phyloP scores from a whole-genome alignment of 768 basidiomycete species.

The Lentinus tigrinus region DNA sequence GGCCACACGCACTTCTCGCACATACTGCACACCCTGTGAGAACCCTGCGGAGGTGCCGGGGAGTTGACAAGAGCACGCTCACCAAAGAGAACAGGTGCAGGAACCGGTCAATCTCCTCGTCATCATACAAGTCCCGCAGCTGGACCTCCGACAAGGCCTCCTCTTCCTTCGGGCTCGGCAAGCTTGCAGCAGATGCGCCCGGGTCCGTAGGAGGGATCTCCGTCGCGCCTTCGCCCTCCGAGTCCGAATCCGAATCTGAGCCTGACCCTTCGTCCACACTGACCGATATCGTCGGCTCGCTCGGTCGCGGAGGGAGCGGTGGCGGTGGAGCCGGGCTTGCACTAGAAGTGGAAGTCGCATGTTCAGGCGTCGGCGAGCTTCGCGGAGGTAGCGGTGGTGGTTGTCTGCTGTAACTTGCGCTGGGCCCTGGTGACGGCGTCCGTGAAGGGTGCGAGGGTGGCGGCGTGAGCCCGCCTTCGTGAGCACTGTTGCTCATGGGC shows the following conservation, averaged over 20 bases:
- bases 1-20: constrained; percentile 51
- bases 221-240: not conserved
- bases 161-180: constrained; percentile 12
- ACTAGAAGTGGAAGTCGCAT: not conserved
- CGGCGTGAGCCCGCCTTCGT: too few species aligned
- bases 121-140: constrained; percentile 58
- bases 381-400: not conserved
- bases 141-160: constrained; percentile 48
- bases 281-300: not conserved
- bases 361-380: not conserved
- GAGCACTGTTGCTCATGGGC: too few species aligned
- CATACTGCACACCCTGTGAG: constrained; percentile 40
- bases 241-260: not conserved
- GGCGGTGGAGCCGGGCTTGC: not conserved
- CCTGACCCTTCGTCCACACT: not conserved
- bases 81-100: constrained; percentile 61
- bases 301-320: not conserved
- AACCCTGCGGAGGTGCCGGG: not conserved
- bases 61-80: constrained; percentile 21
- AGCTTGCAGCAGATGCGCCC: not conserved
- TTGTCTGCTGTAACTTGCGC: too few species aligned
- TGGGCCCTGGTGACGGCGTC: too few species aligned
- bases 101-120: constrained; percentile 63
- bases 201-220: not conserved
- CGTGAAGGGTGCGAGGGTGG: too few species aligned